Evolutionary conservation across 2,329 filamentous ascomycete genomes (phyloP), one percentile per base, ranked within the genome.

Genomic region (Didymosphaeria variabile): DNA sequence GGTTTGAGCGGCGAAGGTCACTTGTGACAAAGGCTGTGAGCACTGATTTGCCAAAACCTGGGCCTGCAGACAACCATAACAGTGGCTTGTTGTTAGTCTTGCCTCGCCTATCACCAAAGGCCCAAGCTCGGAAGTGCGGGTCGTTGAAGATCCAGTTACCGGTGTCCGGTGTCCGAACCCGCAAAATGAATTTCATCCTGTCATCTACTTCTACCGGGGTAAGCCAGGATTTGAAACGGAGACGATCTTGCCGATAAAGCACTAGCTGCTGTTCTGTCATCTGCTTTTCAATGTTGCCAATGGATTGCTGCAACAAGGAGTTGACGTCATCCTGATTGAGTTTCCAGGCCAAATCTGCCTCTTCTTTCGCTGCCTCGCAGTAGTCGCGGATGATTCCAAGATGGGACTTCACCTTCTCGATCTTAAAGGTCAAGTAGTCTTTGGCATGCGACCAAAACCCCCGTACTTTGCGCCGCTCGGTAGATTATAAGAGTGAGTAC

Each of bases 101-200:
- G 40, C 40, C 40, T 44, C 17, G 15, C 19, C 40, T 44, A 9
- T 44, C 12, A 2, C 40, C 40, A 44, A 44, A 44, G 15, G 40
- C 40, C 40, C 40, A 44, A 44, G 40, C 15, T 21, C 17, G 40
- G 19, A 44, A 44, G 8, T 44, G 40, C 15, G 40, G 17, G n/a
- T 44, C 40, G 40, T 44, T 44, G 19, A 44, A 44, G 40, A 44
- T 44, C 40, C 40, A 44, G 40, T 44, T 44, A 21, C 40, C 40
- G 17, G 40, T 44, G n/a, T 44, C 40, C 17, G 40, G 40, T 44
- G 40, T 44, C 40, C 40, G 40, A 44, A 44, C 40, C 17, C 40
- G 40, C 40, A 44, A 21, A 19, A 44, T 44, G 19, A 44, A 44
- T 5, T 19, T 44, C 40, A 44, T 44, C 19, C 40, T 44, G 17